These are phyloP conservation scores for Aspergillus sclerotiicarbonarius DNA, from an alignment of 495 filamentous ascomycete genomes.

Conservation along the genomic window DNA sequence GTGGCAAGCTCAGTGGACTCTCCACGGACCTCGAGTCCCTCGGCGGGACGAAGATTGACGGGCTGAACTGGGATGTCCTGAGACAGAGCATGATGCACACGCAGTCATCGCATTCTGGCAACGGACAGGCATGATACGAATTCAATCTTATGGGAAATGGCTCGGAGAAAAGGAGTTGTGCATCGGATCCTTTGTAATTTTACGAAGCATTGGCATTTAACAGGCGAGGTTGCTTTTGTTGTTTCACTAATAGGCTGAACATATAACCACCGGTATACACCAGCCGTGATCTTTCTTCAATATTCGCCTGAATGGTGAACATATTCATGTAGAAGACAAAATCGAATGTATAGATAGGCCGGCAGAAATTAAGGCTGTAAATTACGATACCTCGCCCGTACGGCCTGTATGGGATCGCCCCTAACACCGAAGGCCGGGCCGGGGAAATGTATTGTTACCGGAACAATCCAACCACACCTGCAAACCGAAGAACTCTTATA, in stretches of 20 bases:
- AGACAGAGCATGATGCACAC: slow-evolving; percentile 38
- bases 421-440: not conserved
- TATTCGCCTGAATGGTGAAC: not conserved
- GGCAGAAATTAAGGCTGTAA: not conserved
- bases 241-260: not conserved
- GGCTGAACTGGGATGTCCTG: slow-evolving; percentile 53
- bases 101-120: slow-evolving; percentile 20
- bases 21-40: slow-evolving; percentile 38
- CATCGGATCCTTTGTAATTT: slow-evolving; percentile 10
- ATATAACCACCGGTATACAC: not conserved
- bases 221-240: slow-evolving; percentile 6
- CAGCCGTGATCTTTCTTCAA: not conserved
- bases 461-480: slow-evolving; percentile 4
- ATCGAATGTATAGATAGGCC: not conserved
- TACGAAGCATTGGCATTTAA: slow-evolving; percentile 3
- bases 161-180: slow-evolving; percentile 17
- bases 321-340: too few species aligned
- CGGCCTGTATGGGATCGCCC: not conserved
- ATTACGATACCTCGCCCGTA: slow-evolving; percentile 10
- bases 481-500: not conserved
- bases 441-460: slow-evolving; percentile 19
- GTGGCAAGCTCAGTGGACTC: slow-evolving; percentile 44
- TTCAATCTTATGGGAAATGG: slow-evolving; percentile 16
- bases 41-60: slow-evolving; percentile 49
- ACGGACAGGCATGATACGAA: slow-evolving; percentile 9